Percentiles rank a stretch among this genome's conserved stretches.
Evolutionary conservation across 176 grass and related monocot species (phyloP).

Genomic region (Echinochloa phyllopogon): DNA sequence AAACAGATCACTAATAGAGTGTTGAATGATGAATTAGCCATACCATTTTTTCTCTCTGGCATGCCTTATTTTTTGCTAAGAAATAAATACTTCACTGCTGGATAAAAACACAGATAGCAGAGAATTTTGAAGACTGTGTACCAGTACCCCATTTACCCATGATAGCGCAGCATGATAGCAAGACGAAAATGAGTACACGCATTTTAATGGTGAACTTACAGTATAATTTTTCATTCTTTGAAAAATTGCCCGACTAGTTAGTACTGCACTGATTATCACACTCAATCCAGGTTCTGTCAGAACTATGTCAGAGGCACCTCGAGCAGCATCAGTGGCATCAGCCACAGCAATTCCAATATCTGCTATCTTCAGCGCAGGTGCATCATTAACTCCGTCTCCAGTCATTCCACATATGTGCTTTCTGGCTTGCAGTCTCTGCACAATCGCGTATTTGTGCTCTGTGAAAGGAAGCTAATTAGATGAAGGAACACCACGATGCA

Average conservation of each 20-base stretch:
- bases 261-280: conserved; percentile 68
- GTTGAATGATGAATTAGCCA: not conserved
- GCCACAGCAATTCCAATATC: conserved; percentile 70
- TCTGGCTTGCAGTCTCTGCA: conserved; percentile 63
- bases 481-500: conserved; percentile 7
- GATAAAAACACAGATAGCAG: conserved; percentile 9
- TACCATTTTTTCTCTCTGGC: not conserved
- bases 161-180: conserved; percentile 25
- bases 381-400: conserved; percentile 71
- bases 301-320: conserved; percentile 69
- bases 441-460: conserved; percentile 78
- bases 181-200: not conserved
- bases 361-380: conserved; percentile 64
- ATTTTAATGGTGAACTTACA: conserved; percentile 40
- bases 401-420: conserved; percentile 77
- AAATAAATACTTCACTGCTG: not conserved
- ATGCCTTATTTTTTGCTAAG: not conserved
- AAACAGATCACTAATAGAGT: not conserved
- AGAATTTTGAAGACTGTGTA: not conserved
- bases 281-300: conserved; percentile 69
- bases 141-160: conserved; percentile 12
- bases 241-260: conserved; percentile 66
- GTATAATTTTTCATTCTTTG: conserved; percentile 77
- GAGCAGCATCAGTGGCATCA: conserved; percentile 68
- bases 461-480: conserved; percentile 39